These are phyloP conservation scores for Leccinellum luteum DNA, from an alignment of 768 basidiomycete species.

Conservation along the genomic window DNA sequence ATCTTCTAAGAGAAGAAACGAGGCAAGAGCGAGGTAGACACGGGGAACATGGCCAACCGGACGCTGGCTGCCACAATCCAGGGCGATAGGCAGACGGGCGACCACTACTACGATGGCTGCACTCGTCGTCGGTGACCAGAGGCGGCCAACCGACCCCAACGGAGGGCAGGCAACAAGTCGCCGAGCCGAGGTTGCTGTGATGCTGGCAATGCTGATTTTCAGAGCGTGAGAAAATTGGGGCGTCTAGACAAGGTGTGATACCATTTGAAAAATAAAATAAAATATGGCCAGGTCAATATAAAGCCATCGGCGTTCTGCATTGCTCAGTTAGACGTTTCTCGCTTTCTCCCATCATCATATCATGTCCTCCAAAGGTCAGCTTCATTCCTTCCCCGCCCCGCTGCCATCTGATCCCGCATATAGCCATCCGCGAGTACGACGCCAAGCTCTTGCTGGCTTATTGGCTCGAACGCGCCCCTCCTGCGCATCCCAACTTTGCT, in stretches of 20 bases:
- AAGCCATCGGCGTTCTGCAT: slow-evolving; percentile 1
- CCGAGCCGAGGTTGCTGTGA: background rate
- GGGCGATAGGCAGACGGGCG: background rate
- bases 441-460: slow-evolving; percentile 97
- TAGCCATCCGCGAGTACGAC: slow-evolving; percentile 95
- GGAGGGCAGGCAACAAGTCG: background rate
- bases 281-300: slow-evolving; percentile 16
- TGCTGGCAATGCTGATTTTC: slow-evolving; percentile 31
- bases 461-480: slow-evolving; percentile 91
- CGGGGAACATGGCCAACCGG: slow-evolving; percentile 2
- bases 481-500: slow-evolving; percentile 62
- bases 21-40: slow-evolving; percentile 16
- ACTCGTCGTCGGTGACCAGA: background rate
- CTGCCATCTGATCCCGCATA: slow-evolving; percentile 5
- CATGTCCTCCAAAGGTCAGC: slow-evolving; percentile 35
- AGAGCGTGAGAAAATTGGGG: slow-evolving; percentile 32
- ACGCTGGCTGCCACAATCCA: background rate
- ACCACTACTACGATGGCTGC: background rate
- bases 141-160: background rate
- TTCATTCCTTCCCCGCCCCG: background rate
- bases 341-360: slow-evolving; percentile 22
- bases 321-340: background rate
- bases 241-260: slow-evolving; percentile 23
- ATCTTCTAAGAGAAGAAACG: slow-evolving; percentile 5
- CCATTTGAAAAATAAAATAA: slow-evolving; percentile 18